These are phyloP conservation scores for Alternaria burnsii DNA, from an alignment of 2,329 filamentous ascomycete species.

Conservation along the genomic window DNA sequence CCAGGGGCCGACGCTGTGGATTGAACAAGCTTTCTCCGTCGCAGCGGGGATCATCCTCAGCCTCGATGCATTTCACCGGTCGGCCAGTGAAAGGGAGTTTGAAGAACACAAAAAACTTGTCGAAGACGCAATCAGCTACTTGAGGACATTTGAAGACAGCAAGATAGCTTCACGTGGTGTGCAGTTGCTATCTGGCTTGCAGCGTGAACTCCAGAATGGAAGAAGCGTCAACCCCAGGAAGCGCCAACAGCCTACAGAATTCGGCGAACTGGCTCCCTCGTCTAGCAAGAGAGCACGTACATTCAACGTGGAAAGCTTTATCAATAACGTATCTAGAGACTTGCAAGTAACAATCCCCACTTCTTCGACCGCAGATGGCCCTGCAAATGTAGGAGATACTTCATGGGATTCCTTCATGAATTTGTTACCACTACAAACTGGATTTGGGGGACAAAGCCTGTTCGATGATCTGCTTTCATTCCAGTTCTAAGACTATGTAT, in stretches of 20 bases:
- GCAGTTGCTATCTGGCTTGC: constrained; percentile 17
- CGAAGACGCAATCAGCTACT: constrained; percentile 15
- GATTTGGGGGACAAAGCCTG: constrained; percentile 18
- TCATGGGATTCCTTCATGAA: constrained; percentile 13
- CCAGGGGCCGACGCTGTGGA: constrained; percentile 51
- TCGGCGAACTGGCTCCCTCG: background rate
- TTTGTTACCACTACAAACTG: constrained; percentile 18
- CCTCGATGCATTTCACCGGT: constrained; percentile 51
- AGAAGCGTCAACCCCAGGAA: constrained; percentile 6
- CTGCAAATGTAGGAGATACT: background rate
- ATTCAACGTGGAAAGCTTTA: constrained; percentile 15
- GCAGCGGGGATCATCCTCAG: constrained; percentile 52
- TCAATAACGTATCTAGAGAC: constrained; percentile 18
- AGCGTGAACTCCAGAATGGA: constrained; percentile 16
- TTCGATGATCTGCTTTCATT: constrained; percentile 22
- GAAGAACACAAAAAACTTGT: constrained; percentile 17
- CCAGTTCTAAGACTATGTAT: constrained; percentile 16
- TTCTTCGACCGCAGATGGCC: background rate
- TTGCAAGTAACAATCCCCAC: constrained; percentile 12
- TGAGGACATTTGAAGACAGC: constrained; percentile 19
- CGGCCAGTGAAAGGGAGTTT: constrained; percentile 16
- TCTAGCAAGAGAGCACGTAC: constrained; percentile 12
- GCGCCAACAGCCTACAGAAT: constrained; percentile 6
- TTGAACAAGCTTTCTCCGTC: constrained; percentile 54
- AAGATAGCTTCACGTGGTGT: constrained; percentile 25